Conservation (phyloP, 2,329 filamentous ascomycete genomes). For the Rutstroemia sp. region DNA sequence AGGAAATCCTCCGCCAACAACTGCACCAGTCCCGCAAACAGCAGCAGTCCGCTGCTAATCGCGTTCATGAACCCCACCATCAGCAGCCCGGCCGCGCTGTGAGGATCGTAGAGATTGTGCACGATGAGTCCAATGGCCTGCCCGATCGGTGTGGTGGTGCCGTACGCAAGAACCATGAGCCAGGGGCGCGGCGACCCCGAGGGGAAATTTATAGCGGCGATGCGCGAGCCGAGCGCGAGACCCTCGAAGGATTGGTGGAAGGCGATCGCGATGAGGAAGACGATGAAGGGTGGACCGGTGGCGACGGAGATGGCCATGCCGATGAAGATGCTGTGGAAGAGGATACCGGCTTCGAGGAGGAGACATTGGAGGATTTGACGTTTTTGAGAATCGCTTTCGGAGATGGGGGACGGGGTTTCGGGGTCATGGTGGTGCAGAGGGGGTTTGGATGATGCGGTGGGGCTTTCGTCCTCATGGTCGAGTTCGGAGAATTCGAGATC, state of each 20-base stretch:
- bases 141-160: conserved; percentile 70
- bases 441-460: conserved; percentile 26
- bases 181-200: conserved; percentile 65
- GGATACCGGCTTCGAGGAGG: conserved; percentile 72
- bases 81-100: conserved; percentile 66
- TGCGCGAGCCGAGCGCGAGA: conserved; percentile 76
- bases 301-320: conserved; percentile 81
- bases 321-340: conserved; percentile 82
- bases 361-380: conserved; percentile 69
- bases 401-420: conserved; percentile 26
- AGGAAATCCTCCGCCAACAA: conserved; percentile 83
- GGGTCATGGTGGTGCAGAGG: conserved; percentile 10
- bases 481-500: conserved; percentile 57
- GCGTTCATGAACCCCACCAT: conserved; percentile 87
- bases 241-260: conserved; percentile 90
- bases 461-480: conserved; percentile 27
- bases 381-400: conserved; percentile 48
- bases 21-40: conserved; percentile 80
- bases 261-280: conserved; percentile 72
- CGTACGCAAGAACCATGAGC: conserved; percentile 74
- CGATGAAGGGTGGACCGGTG: conserved; percentile 70
- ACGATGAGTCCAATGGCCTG: conserved; percentile 75
- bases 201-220: conserved; percentile 75
- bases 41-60: conserved; percentile 69
- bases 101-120: conserved; percentile 73